A percentile compares a stretch with the other conserved stretches of the same genome.
Conservation (phyloP, 1,284 basidiomycete species). For the Rhodotorula sp. region DNA sequence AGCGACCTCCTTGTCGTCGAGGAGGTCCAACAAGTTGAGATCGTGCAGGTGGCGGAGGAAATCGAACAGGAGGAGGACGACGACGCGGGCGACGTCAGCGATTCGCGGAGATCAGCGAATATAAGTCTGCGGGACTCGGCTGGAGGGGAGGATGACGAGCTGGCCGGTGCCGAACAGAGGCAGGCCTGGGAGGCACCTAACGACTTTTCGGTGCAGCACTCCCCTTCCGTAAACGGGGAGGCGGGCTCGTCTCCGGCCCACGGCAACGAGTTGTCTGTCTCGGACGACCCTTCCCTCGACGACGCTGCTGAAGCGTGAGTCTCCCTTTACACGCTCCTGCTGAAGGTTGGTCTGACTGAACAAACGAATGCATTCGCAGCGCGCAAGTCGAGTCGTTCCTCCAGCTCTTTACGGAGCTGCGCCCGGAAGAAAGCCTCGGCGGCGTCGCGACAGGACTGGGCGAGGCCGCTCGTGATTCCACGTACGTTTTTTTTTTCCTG, state of each 20-base stretch:
- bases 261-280: neutral
- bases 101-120: neutral
- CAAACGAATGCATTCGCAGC: neutral
- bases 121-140: neutral
- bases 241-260: neutral
- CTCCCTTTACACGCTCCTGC: neutral
- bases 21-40: neutral
- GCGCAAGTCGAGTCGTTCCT: slow-evolving; percentile 1
- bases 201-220: no score
- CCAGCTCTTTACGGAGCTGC: neutral
- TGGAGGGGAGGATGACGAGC: neutral
- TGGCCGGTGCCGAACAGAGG: neutral
- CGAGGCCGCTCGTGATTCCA: no score
- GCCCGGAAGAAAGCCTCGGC: neutral
- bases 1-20: neutral
- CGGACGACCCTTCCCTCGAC: neutral
- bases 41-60: neutral
- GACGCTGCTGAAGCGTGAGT: neutral
- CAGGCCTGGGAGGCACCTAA: no score
- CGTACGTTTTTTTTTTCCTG: no score
- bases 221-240: no score
- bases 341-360: neutral
- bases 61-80: neutral
- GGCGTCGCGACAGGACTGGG: no score
- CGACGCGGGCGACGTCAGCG: neutral